Conservation (phyloP, 2,329 filamentous ascomycete genomes). For the Sporothrix dimorphospora region DNA sequence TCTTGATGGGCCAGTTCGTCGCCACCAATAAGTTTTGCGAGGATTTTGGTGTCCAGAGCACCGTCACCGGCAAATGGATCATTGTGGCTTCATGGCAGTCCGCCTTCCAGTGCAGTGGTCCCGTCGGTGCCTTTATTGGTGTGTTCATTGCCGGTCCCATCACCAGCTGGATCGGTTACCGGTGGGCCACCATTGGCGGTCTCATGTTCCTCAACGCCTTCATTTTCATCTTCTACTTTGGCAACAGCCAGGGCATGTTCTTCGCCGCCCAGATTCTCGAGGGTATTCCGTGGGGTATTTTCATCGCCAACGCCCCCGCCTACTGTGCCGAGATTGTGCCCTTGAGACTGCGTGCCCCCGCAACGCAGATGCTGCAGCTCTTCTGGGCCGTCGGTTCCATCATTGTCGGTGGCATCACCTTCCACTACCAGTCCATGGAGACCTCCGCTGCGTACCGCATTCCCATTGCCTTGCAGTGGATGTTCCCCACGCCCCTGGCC, state of each 20-base stretch:
- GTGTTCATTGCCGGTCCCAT: slow-evolving; percentile 64
- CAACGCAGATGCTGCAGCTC: slow-evolving; percentile 67
- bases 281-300: slow-evolving; percentile 67
- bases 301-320: slow-evolving; percentile 66
- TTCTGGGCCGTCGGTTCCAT: slow-evolving; percentile 66
- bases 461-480: slow-evolving; percentile 61
- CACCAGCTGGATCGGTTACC: slow-evolving; percentile 62
- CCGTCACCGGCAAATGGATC: slow-evolving; percentile 37
- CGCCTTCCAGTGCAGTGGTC: slow-evolving; percentile 58
- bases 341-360: slow-evolving; percentile 58
- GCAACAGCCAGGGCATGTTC: slow-evolving; percentile 47
- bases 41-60: slow-evolving; percentile 49
- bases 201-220: slow-evolving; percentile 62
- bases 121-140: slow-evolving; percentile 62
- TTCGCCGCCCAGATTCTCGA: slow-evolving; percentile 61
- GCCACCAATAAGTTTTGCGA: slow-evolving; percentile 52
- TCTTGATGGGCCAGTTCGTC: slow-evolving; percentile 63
- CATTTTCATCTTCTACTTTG: slow-evolving; percentile 58
- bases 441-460: slow-evolving; percentile 50
- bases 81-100: slow-evolving; percentile 61
- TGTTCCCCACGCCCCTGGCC: slow-evolving; percentile 59
- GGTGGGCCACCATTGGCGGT: slow-evolving; percentile 58
- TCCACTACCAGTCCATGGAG: slow-evolving; percentile 50
- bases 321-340: slow-evolving; percentile 66
- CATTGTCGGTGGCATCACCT: slow-evolving; percentile 62